Evolutionary conservation across 257 asterid species (phyloP), one percentile per base, ranked within the genome.

Genomic region (Fraxinus americana): DNA sequence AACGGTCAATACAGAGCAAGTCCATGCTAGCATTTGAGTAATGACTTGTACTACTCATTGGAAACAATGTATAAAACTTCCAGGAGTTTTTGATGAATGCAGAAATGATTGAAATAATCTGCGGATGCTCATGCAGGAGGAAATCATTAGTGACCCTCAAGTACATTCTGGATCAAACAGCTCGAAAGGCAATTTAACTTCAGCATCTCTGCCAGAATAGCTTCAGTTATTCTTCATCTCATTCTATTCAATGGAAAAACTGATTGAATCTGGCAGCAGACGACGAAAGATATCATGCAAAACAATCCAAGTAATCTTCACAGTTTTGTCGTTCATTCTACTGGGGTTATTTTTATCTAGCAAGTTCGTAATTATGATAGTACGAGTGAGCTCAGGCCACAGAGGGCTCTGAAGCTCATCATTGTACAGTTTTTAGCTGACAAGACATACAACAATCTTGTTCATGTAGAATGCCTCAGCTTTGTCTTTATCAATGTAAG

Each of bases 121-220:
- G 59, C 38, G 23, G 68, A 43, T 50, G 35, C 67, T 54, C 65
- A 7, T 79, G 82, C 83, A 80, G 89, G 85, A 80, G 89, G 85
- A 61, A 72, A 69, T 63, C 30, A 68, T 67, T 74, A 80, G 87
- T 68, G 78, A 78, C 14, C 82, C 80, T 72, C 67, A 70, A 19
- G 75, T 17, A 71, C 68, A 77, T 59, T 77, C 65, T 13, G 61
- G 73, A 72, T 4, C 16, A 11, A 81, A 75, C 61, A 21, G 27
- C 25, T 69, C 50, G 21, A 73, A 59, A 35, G 80, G 50, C 67
- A 30, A 50, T 71, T 72, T 78, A 67, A 82, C 72, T 66, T 32
- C 80, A 67, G 43, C 82, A 12, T 71, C 79, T 80, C 78, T 74
- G 6, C 80, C 75, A 65, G 85, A 75, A 52, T 75, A 75, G 57